Base-by-base conservation (phyloP, 2,329 filamentous ascomycete species). In the Aspergillus oerlinghausenensis region DNA sequence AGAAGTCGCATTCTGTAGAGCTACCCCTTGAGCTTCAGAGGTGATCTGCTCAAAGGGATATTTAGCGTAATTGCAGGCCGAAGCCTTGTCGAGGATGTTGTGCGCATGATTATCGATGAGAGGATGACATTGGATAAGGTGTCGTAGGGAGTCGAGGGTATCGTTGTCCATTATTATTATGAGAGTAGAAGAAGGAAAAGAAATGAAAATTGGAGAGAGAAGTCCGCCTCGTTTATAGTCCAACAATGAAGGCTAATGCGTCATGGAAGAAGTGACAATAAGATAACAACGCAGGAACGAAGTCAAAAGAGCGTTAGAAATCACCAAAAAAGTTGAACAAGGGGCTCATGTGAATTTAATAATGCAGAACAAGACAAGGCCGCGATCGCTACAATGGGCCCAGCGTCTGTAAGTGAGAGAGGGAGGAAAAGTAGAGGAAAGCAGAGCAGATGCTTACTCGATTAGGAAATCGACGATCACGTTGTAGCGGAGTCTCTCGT, bases 11-110 rank as follows among this genome's bases (percentile, higher is more conserved):
- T 87, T 83, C 45, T 82, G 71, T 28, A 93, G 76, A 11, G 89
- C 88, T 55, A 83, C 77, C 7, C 87, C 89, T 56, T 83, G 77
- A 1, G 90, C 90, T 75, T 94, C 90, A 6, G 87, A 88, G 1
- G 85, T 84, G 60, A 92, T 86, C 48, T 84, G 81, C 50, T 85
- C 79, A 21, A 86, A 78, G 7, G 82, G 79, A 55, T 77, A 75
- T 51, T 58, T 64, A 32, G 62, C 58, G 56, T 73, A 70, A 57
- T 75, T 61, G 38, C 57, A 57, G 26, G 70, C 75, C 6, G 65
- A 62, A 14, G 72, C 63, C 23, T 64, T 60, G 4, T 63, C 67
- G 28, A 79, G 65, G 17, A 80, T 59, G 58, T 79, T 79, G 59
- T 79, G 77, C 10, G 76, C 77, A 67, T 80, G 77, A 58, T 79